A percentile compares a stretch with the other conserved stretches of the same genome.
Conservation (phyloP, 2,329 filamentous ascomycete species). For the Colletotrichum incanum region DNA sequence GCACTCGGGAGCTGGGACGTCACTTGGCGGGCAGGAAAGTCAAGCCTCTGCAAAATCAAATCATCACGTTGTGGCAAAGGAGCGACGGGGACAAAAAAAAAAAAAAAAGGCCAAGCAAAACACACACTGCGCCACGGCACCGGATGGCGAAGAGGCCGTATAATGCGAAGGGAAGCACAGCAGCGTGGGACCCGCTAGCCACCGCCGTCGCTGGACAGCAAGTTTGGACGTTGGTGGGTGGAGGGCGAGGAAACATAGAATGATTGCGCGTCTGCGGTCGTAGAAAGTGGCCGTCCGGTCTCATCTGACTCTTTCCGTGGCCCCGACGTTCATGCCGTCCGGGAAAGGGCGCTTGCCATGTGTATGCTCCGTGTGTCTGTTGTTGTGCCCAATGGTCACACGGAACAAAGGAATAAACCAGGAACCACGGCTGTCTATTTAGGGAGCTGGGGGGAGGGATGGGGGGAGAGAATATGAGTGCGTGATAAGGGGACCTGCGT, state of each 20-base stretch:
- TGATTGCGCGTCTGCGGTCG: slow-evolving; percentile 35
- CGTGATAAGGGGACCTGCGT: not conserved
- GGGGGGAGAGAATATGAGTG: not conserved
- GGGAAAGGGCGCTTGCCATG: slow-evolving; percentile 3
- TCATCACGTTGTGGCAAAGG: not conserved
- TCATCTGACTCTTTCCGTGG: slow-evolving; percentile 36
- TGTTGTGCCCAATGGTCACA: not conserved
- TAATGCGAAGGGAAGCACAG: not conserved
- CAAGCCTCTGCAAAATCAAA: not conserved
- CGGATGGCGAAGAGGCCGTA: slow-evolving; percentile 5
- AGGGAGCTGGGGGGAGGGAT: slow-evolving; percentile 3
- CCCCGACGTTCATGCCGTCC: slow-evolving; percentile 25
- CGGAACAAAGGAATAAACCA: not conserved
- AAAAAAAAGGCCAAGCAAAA: not conserved
- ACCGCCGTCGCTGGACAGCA: not conserved
- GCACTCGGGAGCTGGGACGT: not conserved
- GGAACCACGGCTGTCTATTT: slow-evolving; percentile 23
- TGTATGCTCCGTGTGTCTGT: not conserved
- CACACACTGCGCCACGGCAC: not conserved
- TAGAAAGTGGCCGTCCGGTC: slow-evolving; percentile 36
- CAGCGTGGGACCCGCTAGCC: not conserved
- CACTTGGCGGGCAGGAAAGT: not conserved
- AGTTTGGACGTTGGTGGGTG: not conserved
- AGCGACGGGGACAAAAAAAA: too few species aligned
- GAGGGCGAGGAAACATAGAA: not conserved